Base-by-base conservation (phyloP, 2,329 filamentous ascomycete genomes). In the Aspergillus bombycis region DNA sequence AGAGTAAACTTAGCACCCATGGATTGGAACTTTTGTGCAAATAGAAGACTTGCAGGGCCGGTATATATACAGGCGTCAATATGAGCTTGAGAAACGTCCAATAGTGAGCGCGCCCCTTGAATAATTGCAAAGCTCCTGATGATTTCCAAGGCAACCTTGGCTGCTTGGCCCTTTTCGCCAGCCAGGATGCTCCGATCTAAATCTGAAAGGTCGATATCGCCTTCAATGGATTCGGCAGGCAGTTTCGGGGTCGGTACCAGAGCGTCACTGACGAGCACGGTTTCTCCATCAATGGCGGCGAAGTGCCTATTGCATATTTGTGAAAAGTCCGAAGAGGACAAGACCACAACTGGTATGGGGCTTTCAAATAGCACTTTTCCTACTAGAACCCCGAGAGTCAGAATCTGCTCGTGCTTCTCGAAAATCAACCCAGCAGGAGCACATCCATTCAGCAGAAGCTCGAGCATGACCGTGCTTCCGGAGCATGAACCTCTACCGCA, bases 401-500 rank as follows among this genome's bases (percentile, higher is more conserved):
- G 61, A 26, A 84, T 83, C n/a, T 79, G 71, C 46, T 84, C 81
- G 0, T 66, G 65, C 2, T 76, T 67, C 36, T 77, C 70, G 43
- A 84, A 83, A 0, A 84, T 66, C 19, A 84, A 60, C 0, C 76
- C 82, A 3, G 63, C 67, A 0, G 81, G 82, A 0, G 72, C 77
- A 10, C 70, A 75, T 1, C 71, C 71, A 21, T 79, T 79, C 2
- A 83, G 70, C 0, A 84, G 55, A 0, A 83, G 66, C 65, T 84
- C 81, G 7, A 84, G 65, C n/a, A 84, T 74, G 1, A 80, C 77
- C 1, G 75, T 75, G 16, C 82, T 84, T 0, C 81, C 82, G 0
- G 79, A 76, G 48, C 81, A 84, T 8, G 82, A 84, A 2, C 82
- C 81, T 23, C 81, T 77, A n/a, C 82, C 77, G 21, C 77, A 70